Evolutionary conservation across 805 yeast genomes (phyloP).

Genomic region (Candida lessepsii): DNA sequence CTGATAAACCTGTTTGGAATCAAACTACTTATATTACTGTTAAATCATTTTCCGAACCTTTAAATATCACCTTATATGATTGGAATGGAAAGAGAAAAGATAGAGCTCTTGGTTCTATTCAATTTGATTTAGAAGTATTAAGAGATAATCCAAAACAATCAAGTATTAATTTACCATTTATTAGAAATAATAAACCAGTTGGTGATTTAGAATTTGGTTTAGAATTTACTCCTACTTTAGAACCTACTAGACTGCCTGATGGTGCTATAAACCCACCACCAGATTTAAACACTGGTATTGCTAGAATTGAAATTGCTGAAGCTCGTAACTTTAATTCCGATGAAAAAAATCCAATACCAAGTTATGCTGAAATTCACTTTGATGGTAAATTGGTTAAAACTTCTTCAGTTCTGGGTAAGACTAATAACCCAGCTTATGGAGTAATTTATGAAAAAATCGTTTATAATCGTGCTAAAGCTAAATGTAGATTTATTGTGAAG

Average conservation of each 20-base stretch:
- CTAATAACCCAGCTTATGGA: slow-evolving; percentile 67
- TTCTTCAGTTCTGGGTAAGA: slow-evolving; percentile 58
- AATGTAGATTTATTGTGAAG: slow-evolving; percentile 63
- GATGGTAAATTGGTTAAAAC: slow-evolving; percentile 59
- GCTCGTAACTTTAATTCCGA: slow-evolving; percentile 55
- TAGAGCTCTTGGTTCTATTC: slow-evolving; percentile 72
- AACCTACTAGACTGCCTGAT: slow-evolving; percentile 62
- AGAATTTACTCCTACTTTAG: slow-evolving; percentile 72
- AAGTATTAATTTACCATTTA: slow-evolving; percentile 52
- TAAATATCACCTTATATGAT: slow-evolving; percentile 69
- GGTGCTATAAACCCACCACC: slow-evolving; percentile 83
- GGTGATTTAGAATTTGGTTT: slow-evolving; percentile 74
- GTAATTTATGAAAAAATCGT: slow-evolving; percentile 64
- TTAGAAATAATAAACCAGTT: slow-evolving; percentile 80
- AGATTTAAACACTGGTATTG: slow-evolving; percentile 91
- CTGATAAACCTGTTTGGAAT: slow-evolving; percentile 78
- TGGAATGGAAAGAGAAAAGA: slow-evolving; percentile 80
- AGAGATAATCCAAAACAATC: slow-evolving; percentile 51
- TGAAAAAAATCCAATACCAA: slow-evolving; percentile 48
- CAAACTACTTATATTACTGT: slow-evolving; percentile 73
- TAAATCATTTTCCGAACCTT: slow-evolving; percentile 76
- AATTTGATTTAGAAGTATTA: slow-evolving; percentile 68
- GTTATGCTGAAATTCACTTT: slow-evolving; percentile 70
- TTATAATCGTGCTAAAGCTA: slow-evolving; percentile 68
- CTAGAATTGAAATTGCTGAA: slow-evolving; percentile 61